Base-by-base conservation (phyloP, 306 rosid genomes). In the Vicia sativa region DNA sequence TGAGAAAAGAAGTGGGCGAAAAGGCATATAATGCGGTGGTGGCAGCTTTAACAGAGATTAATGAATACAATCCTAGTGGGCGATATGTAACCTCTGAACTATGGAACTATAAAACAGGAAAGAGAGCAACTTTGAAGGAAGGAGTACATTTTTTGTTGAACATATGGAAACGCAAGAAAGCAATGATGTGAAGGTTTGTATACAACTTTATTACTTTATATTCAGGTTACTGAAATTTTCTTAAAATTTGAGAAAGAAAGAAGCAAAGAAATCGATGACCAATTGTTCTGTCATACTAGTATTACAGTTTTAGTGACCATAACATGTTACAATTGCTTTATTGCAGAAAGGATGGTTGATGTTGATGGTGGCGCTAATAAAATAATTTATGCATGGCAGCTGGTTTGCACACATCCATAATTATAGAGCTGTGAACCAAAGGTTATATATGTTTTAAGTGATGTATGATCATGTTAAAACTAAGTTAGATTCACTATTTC, bases 31-130 rank as follows among this genome's bases (percentile, higher is more conserved):
- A 73, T 9, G 84, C 89, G 4, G 89, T 84, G 71, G 76, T 74
- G 59, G 42, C 75, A 41, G 82, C 89, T 57, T 52, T 84, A 75
- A 76, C 7, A 6, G 86, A 84, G 73, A 70, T 84, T 16, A 84
- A 84, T 70, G 84, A 78, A 66, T 77, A 81, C 60, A 81, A 84
- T 65, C 89, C 89, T 42, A 84, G 89, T 73, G 89, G 89, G 25
- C 64, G 86, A 62, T 84, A 81, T 46, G 68, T 81, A 61, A 78
- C 68, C 59, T 73, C 86, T 0, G 86, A 81, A 43, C n/a, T 84
- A 65, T 84, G 89, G 89, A 84, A 84, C 80, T 84, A 75, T 18
- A 41, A 14, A 44, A 59, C 73, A 16, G 89, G 83, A 49, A 81
- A 80, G 68, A 78, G 71, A 67, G 86, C 89, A 60, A 68, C 78